A percentile compares a stretch with the other conserved stretches of the same genome.
phyloP scores from a whole-genome alignment of 805 yeast species.

The Myxozyma lipomycoides region DNA sequence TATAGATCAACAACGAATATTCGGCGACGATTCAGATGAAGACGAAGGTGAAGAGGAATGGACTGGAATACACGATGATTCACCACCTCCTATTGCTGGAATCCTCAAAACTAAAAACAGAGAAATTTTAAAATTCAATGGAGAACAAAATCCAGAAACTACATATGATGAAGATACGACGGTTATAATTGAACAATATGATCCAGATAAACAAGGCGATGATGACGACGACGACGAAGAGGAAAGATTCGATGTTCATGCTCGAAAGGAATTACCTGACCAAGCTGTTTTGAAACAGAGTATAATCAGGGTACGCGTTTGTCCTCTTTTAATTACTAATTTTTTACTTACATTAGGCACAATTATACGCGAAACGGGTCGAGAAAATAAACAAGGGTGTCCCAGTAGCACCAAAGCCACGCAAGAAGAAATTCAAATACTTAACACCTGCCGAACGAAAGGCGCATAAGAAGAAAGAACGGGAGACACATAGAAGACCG shows the following conservation, averaged over 20 bases:
- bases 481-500: constrained; percentile 38
- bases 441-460: constrained; percentile 76
- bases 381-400: constrained; percentile 39
- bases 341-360: constrained; percentile 49
- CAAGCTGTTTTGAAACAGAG: constrained; percentile 5
- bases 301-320: constrained; percentile 58
- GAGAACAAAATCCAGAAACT: neutral
- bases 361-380: constrained; percentile 52
- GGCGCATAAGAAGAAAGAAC: constrained; percentile 47
- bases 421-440: constrained; percentile 83
- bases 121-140: neutral
- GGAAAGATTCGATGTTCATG: constrained; percentile 32
- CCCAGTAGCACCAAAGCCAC: constrained; percentile 34
- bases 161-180: constrained; percentile 45
- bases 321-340: neutral
- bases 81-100: constrained; percentile 12
- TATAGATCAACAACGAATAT: neutral
- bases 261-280: neutral
- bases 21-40: constrained; percentile 2
- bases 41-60: constrained; percentile 14
- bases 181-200: constrained; percentile 56
- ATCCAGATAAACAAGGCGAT: constrained; percentile 3
- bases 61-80: constrained; percentile 16
- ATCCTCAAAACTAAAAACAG: constrained; percentile 48
- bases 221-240: constrained; percentile 33